Base-by-base conservation (phyloP, 495 filamentous ascomycete genomes). In the Parathielavia appendiculata region DNA sequence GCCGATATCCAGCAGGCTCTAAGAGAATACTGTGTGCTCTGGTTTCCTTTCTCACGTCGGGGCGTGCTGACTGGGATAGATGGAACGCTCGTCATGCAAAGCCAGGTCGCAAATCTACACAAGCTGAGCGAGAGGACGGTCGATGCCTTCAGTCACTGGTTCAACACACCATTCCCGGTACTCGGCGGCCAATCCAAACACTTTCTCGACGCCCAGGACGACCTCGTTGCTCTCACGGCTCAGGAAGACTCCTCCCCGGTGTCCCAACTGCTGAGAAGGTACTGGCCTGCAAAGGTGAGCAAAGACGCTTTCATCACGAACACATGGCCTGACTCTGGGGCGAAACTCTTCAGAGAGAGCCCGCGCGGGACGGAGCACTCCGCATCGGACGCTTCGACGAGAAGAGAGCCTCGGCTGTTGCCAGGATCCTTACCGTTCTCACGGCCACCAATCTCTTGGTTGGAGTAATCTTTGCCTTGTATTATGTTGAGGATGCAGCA, bases 131-230 rank as follows among this genome's bases (percentile, higher is more conserved):
- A 20, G 38, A 51, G 49, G 22, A 23, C 17, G 11, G n/a, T 36
- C 8, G 11, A 13, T 3, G 19, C 32, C 49, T 22, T 38, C 19
- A 12, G 19, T 23, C 17, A 39, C 9, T 51, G 49, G 34, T 22
- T 51, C 2, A 38, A 51, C 17, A 20, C 22, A 13, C 49, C 49
- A 1, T 38, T 36, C n/a, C 17, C 49, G 1, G 19, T 22, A 2
- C 35, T 51, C 9, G 49, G 49, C 12, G 49, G 34, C 4, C 32
- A 51, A 10, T 51, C 49, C 34, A 51, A 51, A 2, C 17, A 38
- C 34, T 51, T 39, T 9, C 49, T 51, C 17, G 34, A 51, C 19
- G 49, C 49, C 34, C 20, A 38, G 6, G 49, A 51, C 17, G 49
- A 17, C 11, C 49, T 51, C 10, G n/a, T 38, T 13, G 49, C 49